Evolutionary conservation across 164 flowering plant species (phyloP), one percentile per base, ranked within the genome.

Genomic region (Macadamia integrifolia): DNA sequence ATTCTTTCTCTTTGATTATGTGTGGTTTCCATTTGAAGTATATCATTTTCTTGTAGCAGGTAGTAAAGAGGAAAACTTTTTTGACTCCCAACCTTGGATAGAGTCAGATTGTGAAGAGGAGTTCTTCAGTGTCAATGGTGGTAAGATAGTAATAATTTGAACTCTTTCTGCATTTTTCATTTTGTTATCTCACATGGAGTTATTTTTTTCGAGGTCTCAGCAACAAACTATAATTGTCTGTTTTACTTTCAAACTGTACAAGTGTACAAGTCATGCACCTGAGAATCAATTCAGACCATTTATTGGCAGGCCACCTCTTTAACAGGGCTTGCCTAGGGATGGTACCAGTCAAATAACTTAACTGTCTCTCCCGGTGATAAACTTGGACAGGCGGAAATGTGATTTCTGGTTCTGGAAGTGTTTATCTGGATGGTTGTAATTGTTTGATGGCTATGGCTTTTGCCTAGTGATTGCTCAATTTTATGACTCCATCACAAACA

Each of bases 101-200:
- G 96, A 92, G 3, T 92, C 98, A 3, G 98, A 92, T 64, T 87
- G 90, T 67, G 98, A 92, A 52, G 97, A 92, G 75, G 97, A 91
- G 72, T 92, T 84, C 72, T 68, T 60, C 59, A 92, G 98, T 67
- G 96, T 92, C 74, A 85, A 86, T 78, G 98, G 98, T 32, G 96
- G 98, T 92, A 83, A 80, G 81, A 58, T 17, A 40, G 23, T 46
- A 17, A 29, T 49, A 30, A 6, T 48, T 12, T 29, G 4, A 50
- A 61, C 11, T 43, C 5, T 44, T 44, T 29, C 6, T 31, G 57
- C 3, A 46, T 44, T 50, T 50, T 40, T 43, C 0, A 13, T 52
- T 66, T 46, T 46, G 50, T 46, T 46, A 9, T 46, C 9, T 46
- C 7, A 9, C 50, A 35, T 35, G 40, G 40, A 35, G 40, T 35